Evolutionary conservation across 2,329 filamentous ascomycete species (phyloP), one percentile per base, ranked within the genome.

Genomic region (Zymoseptoria ardabiliae): DNA sequence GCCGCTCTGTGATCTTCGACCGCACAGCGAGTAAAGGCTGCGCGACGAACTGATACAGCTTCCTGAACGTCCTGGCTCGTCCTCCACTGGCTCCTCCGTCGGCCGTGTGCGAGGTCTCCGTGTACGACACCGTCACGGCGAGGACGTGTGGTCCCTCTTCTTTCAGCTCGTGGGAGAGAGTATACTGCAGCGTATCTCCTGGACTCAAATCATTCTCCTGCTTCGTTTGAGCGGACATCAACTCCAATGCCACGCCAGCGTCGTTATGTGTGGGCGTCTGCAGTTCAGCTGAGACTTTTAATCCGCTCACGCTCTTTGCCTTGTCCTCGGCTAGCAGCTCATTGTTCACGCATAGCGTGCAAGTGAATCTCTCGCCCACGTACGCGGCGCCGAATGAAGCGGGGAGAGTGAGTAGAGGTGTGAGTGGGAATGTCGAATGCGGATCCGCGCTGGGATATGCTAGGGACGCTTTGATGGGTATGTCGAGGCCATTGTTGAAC

Each of bases 31-130:
- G 79, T 61, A 91, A 89, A 48, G 90, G 85, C 77, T 96, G 93
- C 71, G 92, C 94, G 58, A 95, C 87, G 71, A 99, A 99, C 74
- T 97, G 94, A 74, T 97, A 99, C 61, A 99, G 78, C 77, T 97
- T 97, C 65, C 93, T 81, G 72, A 97, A 97, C 9, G 91, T 96
- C 61, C 94, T 81, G 45, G 89, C 87, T 54, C 90, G 83, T 4
- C 81, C 82, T 58, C 79, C 79, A 2, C 79, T 80, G 21, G 80
- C 79, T 28, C 71, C 70, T 21, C 75, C 75, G 41, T 74, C 72
- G 0, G 71, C 70, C 28, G 70, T 73, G 56, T 72, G 73, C 30
- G 70, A 69, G 0, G 89, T 91, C 75, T 97, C 93, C 57, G 91
- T 95, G 76, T 97, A 97, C 65, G 88, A 93, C 61, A 97, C 89